Evolutionary conservation across 371 early-diverging fungal species (phyloP).

Genomic region (Phascolomyces articulosus): DNA sequence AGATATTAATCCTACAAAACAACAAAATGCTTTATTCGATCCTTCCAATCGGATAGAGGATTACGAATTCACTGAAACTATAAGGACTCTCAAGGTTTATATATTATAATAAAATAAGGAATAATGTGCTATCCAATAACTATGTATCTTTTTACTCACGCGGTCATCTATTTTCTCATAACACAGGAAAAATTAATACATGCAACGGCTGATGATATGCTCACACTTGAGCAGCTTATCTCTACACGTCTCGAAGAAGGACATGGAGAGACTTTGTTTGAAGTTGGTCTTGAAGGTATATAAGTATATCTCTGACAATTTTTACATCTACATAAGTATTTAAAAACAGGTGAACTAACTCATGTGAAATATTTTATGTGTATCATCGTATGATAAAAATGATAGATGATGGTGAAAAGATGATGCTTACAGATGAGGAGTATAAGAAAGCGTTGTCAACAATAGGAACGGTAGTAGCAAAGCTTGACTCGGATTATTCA

Average conservation of each 20-base stretch:
- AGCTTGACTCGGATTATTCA: conserved; percentile 67
- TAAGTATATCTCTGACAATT: too few species aligned
- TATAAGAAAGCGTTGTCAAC: conserved; percentile 52
- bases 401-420: conserved; percentile 72
- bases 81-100: conserved; percentile 14
- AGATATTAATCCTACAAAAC: conserved; percentile 1
- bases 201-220: conserved; percentile 45
- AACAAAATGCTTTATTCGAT: conserved; percentile 11
- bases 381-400: too few species aligned
- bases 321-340: too few species aligned
- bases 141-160: neutral
- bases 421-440: conserved; percentile 70
- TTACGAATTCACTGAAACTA: neutral
- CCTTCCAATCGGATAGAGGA: conserved; percentile 10
- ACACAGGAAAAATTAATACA: conserved; percentile 38
- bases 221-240: conserved; percentile 45
- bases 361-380: too few species aligned
- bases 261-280: conserved; percentile 77
- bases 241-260: conserved; percentile 61
- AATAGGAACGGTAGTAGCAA: conserved; percentile 42
- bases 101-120: neutral
- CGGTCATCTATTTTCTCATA: neutral
- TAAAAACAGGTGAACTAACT: too few species aligned
- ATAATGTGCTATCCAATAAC: neutral
- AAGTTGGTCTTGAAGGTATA: conserved; percentile 79